These are phyloP conservation scores for Aeminium ludgeri DNA, from an alignment of 495 filamentous ascomycete genomes.

Conservation along the genomic window DNA sequence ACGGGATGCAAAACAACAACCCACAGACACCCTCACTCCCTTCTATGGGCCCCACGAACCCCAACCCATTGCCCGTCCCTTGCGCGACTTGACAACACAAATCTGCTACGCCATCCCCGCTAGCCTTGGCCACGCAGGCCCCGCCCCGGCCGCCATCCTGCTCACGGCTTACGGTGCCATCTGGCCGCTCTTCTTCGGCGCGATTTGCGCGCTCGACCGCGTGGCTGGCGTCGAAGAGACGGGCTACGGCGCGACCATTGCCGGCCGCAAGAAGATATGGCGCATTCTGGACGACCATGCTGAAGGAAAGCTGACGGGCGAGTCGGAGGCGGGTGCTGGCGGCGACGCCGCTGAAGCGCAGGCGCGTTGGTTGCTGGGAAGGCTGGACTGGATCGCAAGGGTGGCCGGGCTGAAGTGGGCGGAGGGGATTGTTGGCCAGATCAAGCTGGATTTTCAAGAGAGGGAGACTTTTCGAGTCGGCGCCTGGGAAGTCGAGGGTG, in stretches of 20 bases:
- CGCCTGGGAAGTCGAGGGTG: too few species aligned
- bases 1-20: too few species aligned
- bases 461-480: too few species aligned
- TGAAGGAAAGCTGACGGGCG: not conserved
- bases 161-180: conserved; percentile 9
- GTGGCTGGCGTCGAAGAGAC: not conserved
- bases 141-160: conserved; percentile 1
- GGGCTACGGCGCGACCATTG: too few species aligned
- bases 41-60: too few species aligned
- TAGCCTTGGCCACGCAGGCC: conserved; percentile 5
- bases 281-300: too few species aligned
- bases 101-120: conserved; percentile 11
- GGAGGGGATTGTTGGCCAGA: conserved; percentile 5
- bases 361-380: conserved; percentile 9
- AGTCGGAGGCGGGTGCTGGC: not conserved
- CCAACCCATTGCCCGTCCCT: too few species aligned
- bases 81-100: not conserved
- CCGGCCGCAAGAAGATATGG: too few species aligned
- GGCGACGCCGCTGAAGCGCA: conserved; percentile 3
- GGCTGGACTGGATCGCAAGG: conserved; percentile 8
- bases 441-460: too few species aligned
- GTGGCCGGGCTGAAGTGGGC: conserved; percentile 12
- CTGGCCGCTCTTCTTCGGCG: conserved; percentile 17
- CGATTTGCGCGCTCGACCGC: conserved; percentile 11
- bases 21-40: too few species aligned